Evolutionary conservation across 1,139 yeast genomes (phyloP).

Genomic region (Sugiyamaella castrensis): DNA sequence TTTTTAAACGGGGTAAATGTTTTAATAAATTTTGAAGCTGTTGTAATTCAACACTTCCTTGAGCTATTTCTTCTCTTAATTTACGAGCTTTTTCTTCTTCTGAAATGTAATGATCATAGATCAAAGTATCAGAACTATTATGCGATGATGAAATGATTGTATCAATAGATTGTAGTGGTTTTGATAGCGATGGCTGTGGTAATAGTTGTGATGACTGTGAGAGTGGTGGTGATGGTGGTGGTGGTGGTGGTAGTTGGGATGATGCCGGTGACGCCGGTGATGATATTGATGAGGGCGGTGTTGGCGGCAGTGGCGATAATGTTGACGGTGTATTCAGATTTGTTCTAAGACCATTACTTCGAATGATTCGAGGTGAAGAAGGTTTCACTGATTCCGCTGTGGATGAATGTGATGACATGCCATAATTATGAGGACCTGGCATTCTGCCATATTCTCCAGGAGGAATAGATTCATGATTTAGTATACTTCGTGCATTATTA

Average conservation of each 20-base stretch:
- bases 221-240: neutral
- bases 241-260: neutral
- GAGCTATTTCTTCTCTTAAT: constrained; percentile 28
- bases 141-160: no score
- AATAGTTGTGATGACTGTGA: neutral
- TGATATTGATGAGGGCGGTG: neutral
- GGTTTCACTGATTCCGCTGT: neutral
- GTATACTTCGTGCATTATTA: no score
- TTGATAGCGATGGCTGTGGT: no score
- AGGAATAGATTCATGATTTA: neutral
- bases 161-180: no score
- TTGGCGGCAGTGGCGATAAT: neutral
- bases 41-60: constrained; percentile 25
- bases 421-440: constrained; percentile 1
- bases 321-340: constrained; percentile 1
- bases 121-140: no score
- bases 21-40: constrained; percentile 26
- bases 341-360: constrained; percentile 4
- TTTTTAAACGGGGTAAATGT: constrained; percentile 21
- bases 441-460: constrained; percentile 10
- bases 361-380: constrained; percentile 1
- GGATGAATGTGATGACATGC: neutral
- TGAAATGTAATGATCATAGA: neutral
- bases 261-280: neutral
- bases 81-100: constrained; percentile 26